Base-by-base conservation (phyloP, 768 basidiomycete genomes). In the Coprinellus micaceus region DNA sequence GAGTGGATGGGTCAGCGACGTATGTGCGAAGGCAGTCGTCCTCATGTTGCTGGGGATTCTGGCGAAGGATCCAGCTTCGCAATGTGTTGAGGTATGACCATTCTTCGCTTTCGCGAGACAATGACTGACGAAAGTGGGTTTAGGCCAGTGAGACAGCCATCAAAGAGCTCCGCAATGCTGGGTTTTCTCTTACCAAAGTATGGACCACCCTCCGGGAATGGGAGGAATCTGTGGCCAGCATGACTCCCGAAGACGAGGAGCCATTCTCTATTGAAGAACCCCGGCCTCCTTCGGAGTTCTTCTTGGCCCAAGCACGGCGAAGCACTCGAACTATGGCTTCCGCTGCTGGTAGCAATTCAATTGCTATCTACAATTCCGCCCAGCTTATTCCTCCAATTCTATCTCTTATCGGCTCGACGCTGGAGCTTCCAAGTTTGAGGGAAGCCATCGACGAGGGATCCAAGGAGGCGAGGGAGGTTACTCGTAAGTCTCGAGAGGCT, bases 301-400 rank as follows among this genome's bases (percentile, higher is more conserved):
- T 57, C 30, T 48, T 52, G n/a, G 43, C 73, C 17, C 74, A 77
- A 33, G 74, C 69, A 46, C 83, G 83, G 19, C 82, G 84, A 22
- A 40, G 56, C 13, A 62, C 59, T 29, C 56, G 61, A 46, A 59
- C 52, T 26, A 62, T 57, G 29, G 49, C 41, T 81, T 82, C 21
- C 83, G 87, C 45, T 79, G 75, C 43, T 72, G 69, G 52, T 72
- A 73, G 3, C 72, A 71, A 36, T 66, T 67, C 36, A 58, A 62
- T 24, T 55, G 62, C 21, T 62, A 65, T 73, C 67, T 55, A 71
- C 58, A 58, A 77, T 77, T 63, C 87, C 0, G 77, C 77, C 4
- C 90, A 91, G 61, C 75, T 92, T 62, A 72, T 92, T 13, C 89
- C 89, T 15, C 76, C 88, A 21, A 63, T 91, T 26, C 58, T 76